These are phyloP conservation scores for Geotrichum klebahnii DNA, from an alignment of 1,139 yeast genomes.

Conservation along the genomic window DNA sequence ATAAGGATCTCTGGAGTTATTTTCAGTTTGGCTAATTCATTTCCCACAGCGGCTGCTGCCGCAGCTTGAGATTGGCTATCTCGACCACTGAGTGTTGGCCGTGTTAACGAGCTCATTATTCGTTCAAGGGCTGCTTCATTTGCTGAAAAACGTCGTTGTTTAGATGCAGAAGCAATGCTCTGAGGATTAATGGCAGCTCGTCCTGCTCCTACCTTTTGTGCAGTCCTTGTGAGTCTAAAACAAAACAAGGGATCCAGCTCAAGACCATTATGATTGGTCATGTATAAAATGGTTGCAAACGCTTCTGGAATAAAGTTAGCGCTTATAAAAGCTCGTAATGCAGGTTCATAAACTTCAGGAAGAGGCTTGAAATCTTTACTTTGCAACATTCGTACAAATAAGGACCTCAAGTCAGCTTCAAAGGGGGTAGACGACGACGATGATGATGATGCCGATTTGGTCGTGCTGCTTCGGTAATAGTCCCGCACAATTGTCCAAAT, in stretches of 20 bases:
- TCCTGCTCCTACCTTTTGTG: neutral
- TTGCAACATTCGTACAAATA: conserved; percentile 18
- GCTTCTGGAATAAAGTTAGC: conserved; percentile 26
- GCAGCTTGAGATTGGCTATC: no score
- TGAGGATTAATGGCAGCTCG: neutral
- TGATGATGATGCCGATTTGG: neutral
- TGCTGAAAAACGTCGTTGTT: no score
- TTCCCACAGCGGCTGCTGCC: neutral
- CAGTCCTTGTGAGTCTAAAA: conserved; percentile 3
- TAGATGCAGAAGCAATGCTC: no score
- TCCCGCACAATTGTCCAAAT: conserved; percentile 32
- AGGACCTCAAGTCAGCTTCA: neutral
- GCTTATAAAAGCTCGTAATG: conserved; percentile 30
- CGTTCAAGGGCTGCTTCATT: neutral
- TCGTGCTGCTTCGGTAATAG: conserved; percentile 21
- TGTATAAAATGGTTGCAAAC: conserved; percentile 27
- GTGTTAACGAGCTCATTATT: neutral
- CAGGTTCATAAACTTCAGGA: conserved; percentile 28
- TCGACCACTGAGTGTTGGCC: no score
- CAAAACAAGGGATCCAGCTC: conserved; percentile 5
- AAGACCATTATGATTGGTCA: conserved; percentile 26
- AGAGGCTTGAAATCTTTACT: conserved; percentile 26
- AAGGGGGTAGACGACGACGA: no score
- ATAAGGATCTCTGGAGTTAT: conserved; percentile 7
- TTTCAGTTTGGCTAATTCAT: conserved; percentile 3